phyloP scores from a whole-genome alignment of 2,329 filamentous ascomycete genomes.

The Ophiostoma angusticollis region DNA sequence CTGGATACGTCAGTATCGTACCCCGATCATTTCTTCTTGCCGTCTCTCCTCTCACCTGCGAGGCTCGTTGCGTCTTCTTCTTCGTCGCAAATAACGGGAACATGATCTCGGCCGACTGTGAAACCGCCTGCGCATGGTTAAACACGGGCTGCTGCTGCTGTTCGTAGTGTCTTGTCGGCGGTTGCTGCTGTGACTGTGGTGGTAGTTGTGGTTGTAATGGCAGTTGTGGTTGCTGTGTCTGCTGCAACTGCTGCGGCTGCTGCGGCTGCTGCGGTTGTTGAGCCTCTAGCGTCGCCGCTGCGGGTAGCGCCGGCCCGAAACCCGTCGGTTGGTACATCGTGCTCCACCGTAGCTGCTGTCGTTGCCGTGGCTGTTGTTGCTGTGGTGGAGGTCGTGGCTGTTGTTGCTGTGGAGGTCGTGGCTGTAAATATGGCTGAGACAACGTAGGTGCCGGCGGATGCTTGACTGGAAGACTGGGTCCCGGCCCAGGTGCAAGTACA shows the following conservation, averaged over 20 bases:
- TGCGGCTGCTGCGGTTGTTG: background rate
- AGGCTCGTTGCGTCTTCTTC: constrained; percentile 52
- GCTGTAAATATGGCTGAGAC: constrained; percentile 32
- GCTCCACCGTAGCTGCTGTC: constrained; percentile 16
- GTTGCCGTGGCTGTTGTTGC: constrained; percentile 25
- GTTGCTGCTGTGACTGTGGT: constrained; percentile 9
- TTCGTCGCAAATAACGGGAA: constrained; percentile 33
- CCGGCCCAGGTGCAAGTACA: too few relatives aligned
- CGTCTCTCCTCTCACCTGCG: constrained; percentile 48
- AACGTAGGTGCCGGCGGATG: too few relatives aligned
- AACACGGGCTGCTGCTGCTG: constrained; percentile 21
- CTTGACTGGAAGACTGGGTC: too few relatives aligned
- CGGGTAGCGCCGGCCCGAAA: constrained; percentile 23
- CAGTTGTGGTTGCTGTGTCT: background rate
- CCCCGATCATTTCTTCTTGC: too few relatives aligned
- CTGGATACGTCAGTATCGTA: constrained; percentile 27
- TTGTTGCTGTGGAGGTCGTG: constrained; percentile 4
- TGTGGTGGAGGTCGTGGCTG: constrained; percentile 21
- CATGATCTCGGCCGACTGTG: constrained; percentile 25
- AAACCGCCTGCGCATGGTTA: constrained; percentile 13
- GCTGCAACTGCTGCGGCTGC: too few relatives aligned
- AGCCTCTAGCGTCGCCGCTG: background rate
- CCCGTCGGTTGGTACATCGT: constrained; percentile 24
- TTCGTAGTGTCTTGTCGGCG: constrained; percentile 20
- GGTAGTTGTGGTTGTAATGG: constrained; percentile 27